A percentile compares a stretch with the other conserved stretches of the same genome.
Conservation (phyloP, 768 basidiomycete genomes). For the Mycena vitilis region DNA sequence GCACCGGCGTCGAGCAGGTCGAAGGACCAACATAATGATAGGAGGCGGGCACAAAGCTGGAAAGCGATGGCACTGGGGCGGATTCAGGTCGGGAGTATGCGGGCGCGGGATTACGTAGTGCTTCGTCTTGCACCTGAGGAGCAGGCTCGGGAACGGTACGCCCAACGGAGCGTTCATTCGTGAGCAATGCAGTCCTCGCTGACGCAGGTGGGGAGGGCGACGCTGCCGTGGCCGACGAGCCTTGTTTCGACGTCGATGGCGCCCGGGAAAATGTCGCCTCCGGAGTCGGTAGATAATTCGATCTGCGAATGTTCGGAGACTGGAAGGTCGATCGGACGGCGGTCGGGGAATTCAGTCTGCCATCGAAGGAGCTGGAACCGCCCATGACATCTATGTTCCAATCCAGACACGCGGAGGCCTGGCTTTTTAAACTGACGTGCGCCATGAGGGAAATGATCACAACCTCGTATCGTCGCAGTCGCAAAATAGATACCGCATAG, state of each 20-base stretch:
- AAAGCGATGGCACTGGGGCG: not conserved
- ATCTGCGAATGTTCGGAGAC: slow-evolving; percentile 9
- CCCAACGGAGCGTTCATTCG: not conserved
- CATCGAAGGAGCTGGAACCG: slow-evolving; percentile 13
- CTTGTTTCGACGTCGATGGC: not conserved
- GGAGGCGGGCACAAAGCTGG: not conserved
- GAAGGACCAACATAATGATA: not conserved
- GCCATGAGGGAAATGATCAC: slow-evolving; percentile 59
- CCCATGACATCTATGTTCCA: slow-evolving; percentile 58
- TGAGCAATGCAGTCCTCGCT: not conserved
- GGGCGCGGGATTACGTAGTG: not conserved
- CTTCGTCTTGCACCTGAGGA: not conserved
- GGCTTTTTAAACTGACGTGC: slow-evolving; percentile 62
- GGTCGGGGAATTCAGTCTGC: slow-evolving; percentile 5
- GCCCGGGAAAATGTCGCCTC: not conserved
- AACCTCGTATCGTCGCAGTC: slow-evolving; percentile 64
- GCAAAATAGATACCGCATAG: slow-evolving; percentile 69
- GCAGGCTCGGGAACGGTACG: not conserved
- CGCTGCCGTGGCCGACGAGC: not conserved
- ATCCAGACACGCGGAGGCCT: slow-evolving; percentile 65
- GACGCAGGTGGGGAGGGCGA: no score
- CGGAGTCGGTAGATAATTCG: slow-evolving; percentile 16
- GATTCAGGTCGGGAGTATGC: not conserved
- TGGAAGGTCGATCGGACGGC: not conserved
- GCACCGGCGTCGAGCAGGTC: not conserved